Conservation (phyloP, 2,329 filamentous ascomycete genomes). For the Paecilomyces dactylethromorphus region DNA sequence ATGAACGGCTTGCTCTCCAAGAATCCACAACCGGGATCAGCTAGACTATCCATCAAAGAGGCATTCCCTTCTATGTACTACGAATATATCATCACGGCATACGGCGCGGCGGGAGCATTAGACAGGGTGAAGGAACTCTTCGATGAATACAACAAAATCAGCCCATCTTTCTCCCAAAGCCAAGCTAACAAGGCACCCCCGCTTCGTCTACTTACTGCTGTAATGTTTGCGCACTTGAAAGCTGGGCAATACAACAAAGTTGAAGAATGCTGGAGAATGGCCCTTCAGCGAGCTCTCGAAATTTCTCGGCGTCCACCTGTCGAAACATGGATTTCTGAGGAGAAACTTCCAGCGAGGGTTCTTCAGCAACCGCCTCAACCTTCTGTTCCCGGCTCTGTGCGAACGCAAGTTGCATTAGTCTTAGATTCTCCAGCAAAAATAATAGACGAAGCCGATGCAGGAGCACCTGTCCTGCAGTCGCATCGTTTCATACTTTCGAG, state of each 20-base stretch:
- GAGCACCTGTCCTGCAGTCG: constrained; percentile 23
- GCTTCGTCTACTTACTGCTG: constrained; percentile 51
- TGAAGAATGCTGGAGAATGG: constrained; percentile 59
- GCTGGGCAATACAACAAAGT: constrained; percentile 56
- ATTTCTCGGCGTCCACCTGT: constrained; percentile 32
- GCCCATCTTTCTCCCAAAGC: constrained; percentile 4
- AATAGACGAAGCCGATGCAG: neutral
- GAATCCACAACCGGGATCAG: constrained; percentile 29
- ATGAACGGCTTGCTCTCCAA: constrained; percentile 37
- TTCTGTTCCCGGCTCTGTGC: constrained; percentile 3
- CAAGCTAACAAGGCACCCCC: constrained; percentile 36
- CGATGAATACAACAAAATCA: constrained; percentile 40
- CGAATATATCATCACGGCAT: constrained; percentile 50
- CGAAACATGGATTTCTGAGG: constrained; percentile 11
- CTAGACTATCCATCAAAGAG: constrained; percentile 28
- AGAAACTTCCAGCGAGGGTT: constrained; percentile 3
- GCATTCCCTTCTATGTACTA: constrained; percentile 47
- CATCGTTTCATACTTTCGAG: constrained; percentile 45
- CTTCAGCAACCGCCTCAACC: constrained; percentile 6
- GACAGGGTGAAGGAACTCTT: constrained; percentile 50
- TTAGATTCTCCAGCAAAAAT: neutral
- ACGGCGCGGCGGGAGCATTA: constrained; percentile 42
- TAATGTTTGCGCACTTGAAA: constrained; percentile 62
- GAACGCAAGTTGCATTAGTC: constrained; percentile 3
- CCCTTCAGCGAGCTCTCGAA: constrained; percentile 48